Evolutionary conservation across 495 filamentous ascomycete species (phyloP).

Genomic region (Entonaema liquescens): DNA sequence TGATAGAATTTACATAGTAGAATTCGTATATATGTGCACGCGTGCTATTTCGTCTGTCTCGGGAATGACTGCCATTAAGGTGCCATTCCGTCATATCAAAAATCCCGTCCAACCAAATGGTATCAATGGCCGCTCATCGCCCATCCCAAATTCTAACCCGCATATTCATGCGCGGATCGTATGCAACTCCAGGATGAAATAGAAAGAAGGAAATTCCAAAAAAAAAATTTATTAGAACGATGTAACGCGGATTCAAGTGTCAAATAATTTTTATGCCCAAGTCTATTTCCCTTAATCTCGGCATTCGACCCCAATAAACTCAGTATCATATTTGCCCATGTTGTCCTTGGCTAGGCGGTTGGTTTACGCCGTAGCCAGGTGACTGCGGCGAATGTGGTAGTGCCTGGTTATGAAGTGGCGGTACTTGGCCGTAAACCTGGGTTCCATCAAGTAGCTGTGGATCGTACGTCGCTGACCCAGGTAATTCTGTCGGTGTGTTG

Average conservation of each 20-base stretch:
- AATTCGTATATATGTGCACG: conserved; percentile 7
- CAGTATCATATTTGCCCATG: conserved; percentile 13
- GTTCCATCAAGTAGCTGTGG: conserved; percentile 34
- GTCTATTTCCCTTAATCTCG: conserved; percentile 14
- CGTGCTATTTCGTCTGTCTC: conserved; percentile 13
- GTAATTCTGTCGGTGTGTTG: conserved; percentile 34
- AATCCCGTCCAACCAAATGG: conserved; percentile 16
- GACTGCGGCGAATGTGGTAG: conserved; percentile 19
- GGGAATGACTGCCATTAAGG: conserved; percentile 27
- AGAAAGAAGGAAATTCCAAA: conserved; percentile 2
- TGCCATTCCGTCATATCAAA: conserved; percentile 18
- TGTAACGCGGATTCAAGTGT: conserved; percentile 4
- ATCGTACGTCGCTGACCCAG: conserved; percentile 35
- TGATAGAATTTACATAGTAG: conserved; percentile 2
- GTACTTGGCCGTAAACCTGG: conserved; percentile 13
- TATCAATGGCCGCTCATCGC: conserved; percentile 28
- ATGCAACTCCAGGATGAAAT: conserved; percentile 17
- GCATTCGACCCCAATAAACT: background rate
- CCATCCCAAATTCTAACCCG: conserved; percentile 30
- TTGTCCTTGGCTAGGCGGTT: conserved; percentile 10
- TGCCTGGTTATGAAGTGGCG: conserved; percentile 9
- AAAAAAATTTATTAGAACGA: background rate
- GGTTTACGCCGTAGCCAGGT: background rate
- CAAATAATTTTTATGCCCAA: conserved; percentile 13
- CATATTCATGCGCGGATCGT: conserved; percentile 18